These are phyloP conservation scores for Candida nitratophila DNA, from an alignment of 805 yeast genomes.

Conservation along the genomic window DNA sequence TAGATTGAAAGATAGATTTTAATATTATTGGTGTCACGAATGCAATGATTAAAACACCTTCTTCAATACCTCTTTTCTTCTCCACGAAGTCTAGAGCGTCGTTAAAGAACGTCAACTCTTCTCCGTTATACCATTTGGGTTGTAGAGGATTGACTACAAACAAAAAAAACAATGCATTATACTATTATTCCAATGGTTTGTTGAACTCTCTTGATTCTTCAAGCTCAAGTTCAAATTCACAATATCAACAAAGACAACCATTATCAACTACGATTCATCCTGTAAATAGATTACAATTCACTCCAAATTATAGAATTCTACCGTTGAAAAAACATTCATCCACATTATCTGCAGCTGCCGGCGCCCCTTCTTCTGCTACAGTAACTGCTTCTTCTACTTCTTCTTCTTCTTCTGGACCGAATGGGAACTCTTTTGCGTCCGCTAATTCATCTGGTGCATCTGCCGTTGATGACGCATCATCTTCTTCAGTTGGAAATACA, in stretches of 20 bases:
- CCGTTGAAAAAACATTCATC: background rate
- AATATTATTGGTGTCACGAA: too few relatives aligned
- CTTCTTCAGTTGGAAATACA: background rate
- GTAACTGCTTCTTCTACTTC: background rate
- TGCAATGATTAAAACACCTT: background rate
- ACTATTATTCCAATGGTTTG: background rate
- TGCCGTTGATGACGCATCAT: slow-evolving; percentile 1
- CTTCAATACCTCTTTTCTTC: slow-evolving; percentile 3
- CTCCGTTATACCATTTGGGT: background rate
- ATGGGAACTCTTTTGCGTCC: too few relatives aligned
- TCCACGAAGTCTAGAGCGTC: slow-evolving; percentile 6
- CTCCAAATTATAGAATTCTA: slow-evolving; percentile 19
- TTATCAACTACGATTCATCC: background rate
- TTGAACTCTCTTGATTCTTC: background rate
- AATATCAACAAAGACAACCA: background rate
- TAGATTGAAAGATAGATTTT: too few relatives aligned
- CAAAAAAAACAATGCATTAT: background rate
- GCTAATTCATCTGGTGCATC: background rate
- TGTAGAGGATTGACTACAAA: too few relatives aligned
- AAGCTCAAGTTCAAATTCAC: background rate
- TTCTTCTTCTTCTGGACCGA: too few relatives aligned
- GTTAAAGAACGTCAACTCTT: background rate
- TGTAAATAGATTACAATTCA: slow-evolving; percentile 13
- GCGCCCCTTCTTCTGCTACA: too few relatives aligned
- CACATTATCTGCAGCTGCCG: background rate